Percentiles rank a stretch among this genome's conserved stretches.
Evolutionary conservation across 1,284 basidiomycete species (phyloP).

Genomic region (Malassezia globosa): DNA sequence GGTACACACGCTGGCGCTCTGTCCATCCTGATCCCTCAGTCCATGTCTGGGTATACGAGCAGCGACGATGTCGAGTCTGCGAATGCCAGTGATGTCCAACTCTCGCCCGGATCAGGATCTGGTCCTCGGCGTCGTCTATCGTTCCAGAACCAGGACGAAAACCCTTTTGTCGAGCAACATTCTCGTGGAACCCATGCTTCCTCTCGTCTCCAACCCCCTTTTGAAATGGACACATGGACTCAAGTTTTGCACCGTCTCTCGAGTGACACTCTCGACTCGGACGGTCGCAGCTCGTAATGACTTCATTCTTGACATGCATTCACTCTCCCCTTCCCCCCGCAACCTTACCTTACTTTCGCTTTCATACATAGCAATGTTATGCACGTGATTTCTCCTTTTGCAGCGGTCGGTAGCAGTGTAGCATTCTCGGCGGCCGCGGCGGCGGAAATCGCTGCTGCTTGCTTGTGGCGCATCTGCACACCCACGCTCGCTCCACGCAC

Average conservation of each 20-base stretch:
- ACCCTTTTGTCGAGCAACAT: background rate
- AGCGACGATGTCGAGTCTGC: conserved; percentile 2
- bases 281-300: too few relatives aligned
- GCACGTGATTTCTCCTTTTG: too few relatives aligned
- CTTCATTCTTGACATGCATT: too few relatives aligned
- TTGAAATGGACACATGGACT: conserved; percentile 13
- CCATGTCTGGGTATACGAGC: background rate
- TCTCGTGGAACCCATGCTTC: background rate
- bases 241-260: conserved; percentile 13
- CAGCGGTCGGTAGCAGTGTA: too few relatives aligned
- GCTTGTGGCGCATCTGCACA: too few relatives aligned
- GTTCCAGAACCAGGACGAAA: conserved; percentile 1
- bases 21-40: background rate
- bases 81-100: conserved; percentile 1
- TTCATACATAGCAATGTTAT: too few relatives aligned
- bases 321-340: too few relatives aligned
- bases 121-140: conserved; percentile 6
- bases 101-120: conserved; percentile 3
- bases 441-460: too few relatives aligned
- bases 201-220: conserved; percentile 1
- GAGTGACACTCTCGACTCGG: background rate
- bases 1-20: background rate
- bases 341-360: too few relatives aligned
- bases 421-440: too few relatives aligned
- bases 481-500: too few relatives aligned